phyloP scores from a whole-genome alignment of 176 grass and related monocot species.

The Carex myosuroides region DNA sequence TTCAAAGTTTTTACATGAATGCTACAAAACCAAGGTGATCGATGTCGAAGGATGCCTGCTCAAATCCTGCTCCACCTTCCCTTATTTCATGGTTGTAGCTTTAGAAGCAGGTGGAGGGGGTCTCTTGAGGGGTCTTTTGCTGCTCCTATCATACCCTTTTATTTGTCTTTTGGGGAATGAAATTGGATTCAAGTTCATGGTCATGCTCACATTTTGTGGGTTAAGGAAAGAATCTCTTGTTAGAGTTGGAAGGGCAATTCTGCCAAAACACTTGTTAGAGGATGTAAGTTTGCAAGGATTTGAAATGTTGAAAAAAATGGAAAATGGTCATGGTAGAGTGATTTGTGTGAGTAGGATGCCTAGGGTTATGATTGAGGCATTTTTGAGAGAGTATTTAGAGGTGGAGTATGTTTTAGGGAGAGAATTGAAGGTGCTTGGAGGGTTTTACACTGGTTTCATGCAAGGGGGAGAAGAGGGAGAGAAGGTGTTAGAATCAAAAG shows the following conservation, averaged over 20 bases:
- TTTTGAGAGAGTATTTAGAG: slow-evolving; percentile 42
- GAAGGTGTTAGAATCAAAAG: neutral
- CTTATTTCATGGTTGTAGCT: slow-evolving; percentile 83
- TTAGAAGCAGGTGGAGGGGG: slow-evolving; percentile 45
- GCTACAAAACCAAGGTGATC: neutral
- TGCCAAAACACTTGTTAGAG: slow-evolving; percentile 69
- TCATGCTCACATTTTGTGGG: slow-evolving; percentile 46
- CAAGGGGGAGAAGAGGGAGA: slow-evolving; percentile 1
- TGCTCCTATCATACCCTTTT: slow-evolving; percentile 41
- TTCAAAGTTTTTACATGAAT: neutral
- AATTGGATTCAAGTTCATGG: slow-evolving; percentile 23
- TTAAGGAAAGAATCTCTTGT: slow-evolving; percentile 24
- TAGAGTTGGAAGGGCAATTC: slow-evolving; percentile 37
- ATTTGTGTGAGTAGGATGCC: slow-evolving; percentile 51
- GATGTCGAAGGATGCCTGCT: neutral
- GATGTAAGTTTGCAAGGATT: slow-evolving; percentile 31
- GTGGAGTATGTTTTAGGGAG: slow-evolving; percentile 28
- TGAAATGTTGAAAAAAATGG: slow-evolving; percentile 8
- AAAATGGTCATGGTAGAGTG: neutral
- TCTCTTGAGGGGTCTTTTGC: slow-evolving; percentile 34
- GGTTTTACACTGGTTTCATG: slow-evolving; percentile 55
- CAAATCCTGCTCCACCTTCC: slow-evolving; percentile 24
- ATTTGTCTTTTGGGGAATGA: slow-evolving; percentile 4
- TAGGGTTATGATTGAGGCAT: slow-evolving; percentile 55
- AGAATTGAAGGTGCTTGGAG: slow-evolving; percentile 40